A percentile compares a stretch with the other conserved stretches of the same genome.
Evolutionary conservation across 495 filamentous ascomycete species (phyloP).

Genomic region (Amorphotheca resinae): DNA sequence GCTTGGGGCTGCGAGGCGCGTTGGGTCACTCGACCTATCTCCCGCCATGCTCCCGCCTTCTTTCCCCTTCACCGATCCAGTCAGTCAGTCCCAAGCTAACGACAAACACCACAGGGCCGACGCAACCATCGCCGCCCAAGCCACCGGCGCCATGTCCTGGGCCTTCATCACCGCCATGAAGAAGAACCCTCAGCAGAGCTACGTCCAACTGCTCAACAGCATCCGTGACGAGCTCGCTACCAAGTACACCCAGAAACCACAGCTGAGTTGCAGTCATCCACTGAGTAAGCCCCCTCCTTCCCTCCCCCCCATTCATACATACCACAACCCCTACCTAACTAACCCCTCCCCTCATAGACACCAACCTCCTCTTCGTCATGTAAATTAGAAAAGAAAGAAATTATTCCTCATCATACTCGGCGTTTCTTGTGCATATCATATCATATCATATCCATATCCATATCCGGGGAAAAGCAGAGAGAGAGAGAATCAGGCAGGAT

Average conservation of each 20-base stretch:
- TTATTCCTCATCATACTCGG: too few species aligned
- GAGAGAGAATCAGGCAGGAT: too few species aligned
- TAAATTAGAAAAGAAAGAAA: too few species aligned
- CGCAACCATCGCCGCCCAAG: conserved; percentile 59
- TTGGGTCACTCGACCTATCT: conserved; percentile 25
- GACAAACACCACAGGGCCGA: conserved; percentile 39
- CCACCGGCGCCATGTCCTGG: conserved; percentile 96
- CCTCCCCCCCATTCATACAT: too few species aligned
- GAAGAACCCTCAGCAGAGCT: conserved; percentile 97
- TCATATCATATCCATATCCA: too few species aligned
- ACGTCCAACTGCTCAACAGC: conserved; percentile 87
- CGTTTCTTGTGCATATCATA: too few species aligned
- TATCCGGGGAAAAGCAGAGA: too few species aligned
- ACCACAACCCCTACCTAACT: background rate
- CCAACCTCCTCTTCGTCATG: conserved; percentile 21
- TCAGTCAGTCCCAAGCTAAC: conserved; percentile 4
- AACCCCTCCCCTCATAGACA: conserved; percentile 12
- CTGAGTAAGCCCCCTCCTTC: conserved; percentile 49
- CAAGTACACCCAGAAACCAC: conserved; percentile 92
- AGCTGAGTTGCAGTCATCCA: conserved; percentile 92
- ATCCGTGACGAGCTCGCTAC: conserved; percentile 83
- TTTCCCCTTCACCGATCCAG: conserved; percentile 23
- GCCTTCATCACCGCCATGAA: conserved; percentile 89
- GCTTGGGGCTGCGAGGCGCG: conserved; percentile 44
- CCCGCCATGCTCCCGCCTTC: conserved; percentile 11